Evolutionary conservation across 2,329 filamentous ascomycete genomes (phyloP).

Genomic region (Epichloe festucae): DNA sequence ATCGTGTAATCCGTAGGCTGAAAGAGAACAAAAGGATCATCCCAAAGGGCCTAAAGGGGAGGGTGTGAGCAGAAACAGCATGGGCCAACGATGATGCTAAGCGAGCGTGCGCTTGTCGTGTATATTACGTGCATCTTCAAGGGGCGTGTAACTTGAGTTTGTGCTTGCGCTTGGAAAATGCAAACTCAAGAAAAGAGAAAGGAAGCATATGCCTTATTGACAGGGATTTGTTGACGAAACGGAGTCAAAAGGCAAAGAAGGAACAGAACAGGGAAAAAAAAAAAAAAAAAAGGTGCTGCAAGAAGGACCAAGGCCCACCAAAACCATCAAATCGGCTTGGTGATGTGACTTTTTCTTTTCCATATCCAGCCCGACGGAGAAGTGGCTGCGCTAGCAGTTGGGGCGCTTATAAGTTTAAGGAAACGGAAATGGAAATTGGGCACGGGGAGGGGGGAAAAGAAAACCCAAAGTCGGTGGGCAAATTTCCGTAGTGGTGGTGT

Average conservation of each 20-base stretch:
- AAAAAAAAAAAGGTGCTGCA: slow-evolving; percentile 18
- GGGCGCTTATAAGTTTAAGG: slow-evolving; percentile 1
- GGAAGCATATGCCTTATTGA: slow-evolving; percentile 23
- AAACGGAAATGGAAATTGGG: background rate
- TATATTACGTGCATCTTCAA: background rate
- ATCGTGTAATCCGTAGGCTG: background rate
- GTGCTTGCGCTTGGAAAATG: slow-evolving; percentile 5
- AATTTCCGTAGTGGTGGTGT: no score
- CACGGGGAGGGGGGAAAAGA: no score
- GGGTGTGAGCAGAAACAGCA: slow-evolving; percentile 12
- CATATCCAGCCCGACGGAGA: background rate
- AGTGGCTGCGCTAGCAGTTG: slow-evolving; percentile 20
- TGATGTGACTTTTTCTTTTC: slow-evolving; percentile 11
- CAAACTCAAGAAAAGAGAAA: slow-evolving; percentile 7
- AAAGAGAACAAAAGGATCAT: background rate
- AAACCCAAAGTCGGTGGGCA: no score
- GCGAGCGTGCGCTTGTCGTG: slow-evolving; percentile 1
- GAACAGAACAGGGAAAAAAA: slow-evolving; percentile 4
- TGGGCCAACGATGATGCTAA: slow-evolving; percentile 3
- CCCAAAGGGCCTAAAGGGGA: slow-evolving; percentile 8
- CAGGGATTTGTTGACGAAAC: background rate
- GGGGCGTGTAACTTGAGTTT: slow-evolving; percentile 1
- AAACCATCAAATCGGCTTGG: slow-evolving; percentile 9
- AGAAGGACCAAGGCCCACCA: slow-evolving; percentile 6
- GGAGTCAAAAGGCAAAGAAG: background rate